A percentile compares a stretch with the other conserved stretches of the same genome.
phyloP scores from a whole-genome alignment of 2,329 filamentous ascomycete genomes.

The Botrytis fabae region DNA sequence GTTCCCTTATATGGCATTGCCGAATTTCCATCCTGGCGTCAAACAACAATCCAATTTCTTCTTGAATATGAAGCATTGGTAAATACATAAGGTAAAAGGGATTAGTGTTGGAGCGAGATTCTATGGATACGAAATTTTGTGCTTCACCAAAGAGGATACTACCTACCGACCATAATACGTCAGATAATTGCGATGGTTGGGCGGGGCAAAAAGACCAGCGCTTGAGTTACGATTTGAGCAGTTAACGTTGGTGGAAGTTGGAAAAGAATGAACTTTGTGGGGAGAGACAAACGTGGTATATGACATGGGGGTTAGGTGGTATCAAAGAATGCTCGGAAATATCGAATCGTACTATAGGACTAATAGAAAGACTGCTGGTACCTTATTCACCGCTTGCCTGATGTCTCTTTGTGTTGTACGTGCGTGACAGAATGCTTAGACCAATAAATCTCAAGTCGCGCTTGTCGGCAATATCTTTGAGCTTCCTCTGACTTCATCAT shows the following conservation, averaged over 20 bases:
- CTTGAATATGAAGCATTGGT: background rate
- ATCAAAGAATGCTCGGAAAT: slow-evolving; percentile 23
- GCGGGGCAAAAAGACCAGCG: background rate
- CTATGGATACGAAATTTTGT: background rate
- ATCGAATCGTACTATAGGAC: slow-evolving; percentile 22
- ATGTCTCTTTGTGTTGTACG: slow-evolving; percentile 25
- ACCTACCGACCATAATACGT: background rate
- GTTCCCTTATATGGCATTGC: slow-evolving; percentile 1
- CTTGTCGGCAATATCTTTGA: slow-evolving; percentile 33
- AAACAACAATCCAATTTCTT: background rate
- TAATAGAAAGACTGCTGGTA: slow-evolving; percentile 19
- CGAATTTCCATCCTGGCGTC: background rate
- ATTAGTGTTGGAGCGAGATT: background rate
- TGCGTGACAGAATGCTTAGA: slow-evolving; percentile 26
- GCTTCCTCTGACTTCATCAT: slow-evolving; percentile 31
- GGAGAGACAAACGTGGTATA: slow-evolving; percentile 7
- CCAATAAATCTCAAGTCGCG: slow-evolving; percentile 27
- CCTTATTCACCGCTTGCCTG: slow-evolving; percentile 17
- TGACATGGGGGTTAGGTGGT: slow-evolving; percentile 6
- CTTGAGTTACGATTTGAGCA: background rate
- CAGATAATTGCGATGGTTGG: background rate
- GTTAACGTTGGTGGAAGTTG: slow-evolving; percentile 5
- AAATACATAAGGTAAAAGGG: background rate
- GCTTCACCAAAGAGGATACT: background rate
- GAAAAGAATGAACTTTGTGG: slow-evolving; percentile 12